Percentiles rank a stretch among this genome's conserved stretches.
These are phyloP conservation scores for Paracorniculantispora psalliotae DNA, from an alignment of 2,329 filamentous ascomycete species.

Conservation along the genomic window DNA sequence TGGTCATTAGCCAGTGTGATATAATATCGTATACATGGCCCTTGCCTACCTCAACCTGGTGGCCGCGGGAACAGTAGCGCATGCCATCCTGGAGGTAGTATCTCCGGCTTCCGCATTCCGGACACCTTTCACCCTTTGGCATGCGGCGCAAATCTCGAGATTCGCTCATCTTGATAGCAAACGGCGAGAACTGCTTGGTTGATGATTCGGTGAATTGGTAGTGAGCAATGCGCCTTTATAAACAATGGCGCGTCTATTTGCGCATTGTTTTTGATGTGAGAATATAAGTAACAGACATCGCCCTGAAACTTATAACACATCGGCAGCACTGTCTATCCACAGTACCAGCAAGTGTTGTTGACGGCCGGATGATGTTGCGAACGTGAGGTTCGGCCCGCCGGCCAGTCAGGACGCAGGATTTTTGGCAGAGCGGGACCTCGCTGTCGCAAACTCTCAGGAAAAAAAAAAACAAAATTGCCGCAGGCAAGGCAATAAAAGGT, in stretches of 20 bases:
- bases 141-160: slow-evolving; percentile 45
- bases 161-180: slow-evolving; percentile 31
- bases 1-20: slow-evolving; percentile 9
- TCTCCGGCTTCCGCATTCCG: slow-evolving; percentile 64
- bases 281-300: neutral
- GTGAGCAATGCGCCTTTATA: neutral
- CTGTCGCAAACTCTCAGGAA: neutral
- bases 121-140: slow-evolving; percentile 48
- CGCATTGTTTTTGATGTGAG: neutral
- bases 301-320: neutral
- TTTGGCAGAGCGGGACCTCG: slow-evolving; percentile 1
- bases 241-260: neutral
- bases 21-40: neutral
- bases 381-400: neutral
- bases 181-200: neutral
- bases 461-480: neutral
- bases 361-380: neutral
- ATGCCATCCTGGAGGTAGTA: slow-evolving; percentile 73
- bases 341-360: neutral
- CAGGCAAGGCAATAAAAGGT: neutral
- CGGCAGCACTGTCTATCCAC: neutral
- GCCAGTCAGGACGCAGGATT: neutral
- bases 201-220: neutral
- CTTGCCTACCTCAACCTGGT: slow-evolving; percentile 63
- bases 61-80: slow-evolving; percentile 74